Conservation (phyloP, 2,329 filamentous ascomycete species). For the Aureobasidium sp. region DNA sequence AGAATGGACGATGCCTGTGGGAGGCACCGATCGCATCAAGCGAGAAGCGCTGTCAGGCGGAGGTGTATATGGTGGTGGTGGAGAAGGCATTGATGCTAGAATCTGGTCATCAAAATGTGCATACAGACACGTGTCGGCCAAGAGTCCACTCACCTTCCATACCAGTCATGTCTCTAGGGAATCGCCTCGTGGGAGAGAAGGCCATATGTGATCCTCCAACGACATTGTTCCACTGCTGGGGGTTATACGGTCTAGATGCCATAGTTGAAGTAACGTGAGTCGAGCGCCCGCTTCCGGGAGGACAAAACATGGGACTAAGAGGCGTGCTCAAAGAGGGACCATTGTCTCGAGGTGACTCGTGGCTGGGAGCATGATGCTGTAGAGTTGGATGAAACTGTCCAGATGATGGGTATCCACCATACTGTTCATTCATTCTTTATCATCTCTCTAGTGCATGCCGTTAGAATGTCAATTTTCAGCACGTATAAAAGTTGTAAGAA, state of each 20-base stretch:
- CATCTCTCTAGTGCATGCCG: background rate
- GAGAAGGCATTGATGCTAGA: slow-evolving; percentile 42
- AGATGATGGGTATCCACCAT: slow-evolving; percentile 7
- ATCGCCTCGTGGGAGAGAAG: slow-evolving; percentile 25
- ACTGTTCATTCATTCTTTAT: slow-evolving; percentile 13
- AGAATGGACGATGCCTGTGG: slow-evolving; percentile 29
- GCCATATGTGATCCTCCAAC: slow-evolving; percentile 32
- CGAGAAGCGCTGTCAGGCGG: slow-evolving; percentile 32
- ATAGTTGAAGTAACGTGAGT: slow-evolving; percentile 22
- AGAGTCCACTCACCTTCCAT: slow-evolving; percentile 40
- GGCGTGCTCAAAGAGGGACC: slow-evolving; percentile 20
- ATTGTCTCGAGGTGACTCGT: slow-evolving; percentile 15
- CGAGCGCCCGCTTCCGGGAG: slow-evolving; percentile 22
- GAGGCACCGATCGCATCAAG: slow-evolving; percentile 31
- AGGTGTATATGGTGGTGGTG: slow-evolving; percentile 44
- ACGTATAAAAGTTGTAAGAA: background rate
- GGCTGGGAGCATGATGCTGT: slow-evolving; percentile 27
- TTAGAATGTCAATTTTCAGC: background rate
- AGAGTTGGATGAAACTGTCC: slow-evolving; percentile 13
- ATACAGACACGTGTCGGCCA: background rate
- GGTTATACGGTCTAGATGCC: slow-evolving; percentile 37
- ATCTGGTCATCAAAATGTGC: slow-evolving; percentile 1
- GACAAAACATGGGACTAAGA: slow-evolving; percentile 24
- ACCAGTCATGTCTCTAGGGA: slow-evolving; percentile 36
- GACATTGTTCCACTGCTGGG: slow-evolving; percentile 39